Evolutionary conservation across 176 grass and related monocot species (phyloP).

Genomic region (Zea luxurians): DNA sequence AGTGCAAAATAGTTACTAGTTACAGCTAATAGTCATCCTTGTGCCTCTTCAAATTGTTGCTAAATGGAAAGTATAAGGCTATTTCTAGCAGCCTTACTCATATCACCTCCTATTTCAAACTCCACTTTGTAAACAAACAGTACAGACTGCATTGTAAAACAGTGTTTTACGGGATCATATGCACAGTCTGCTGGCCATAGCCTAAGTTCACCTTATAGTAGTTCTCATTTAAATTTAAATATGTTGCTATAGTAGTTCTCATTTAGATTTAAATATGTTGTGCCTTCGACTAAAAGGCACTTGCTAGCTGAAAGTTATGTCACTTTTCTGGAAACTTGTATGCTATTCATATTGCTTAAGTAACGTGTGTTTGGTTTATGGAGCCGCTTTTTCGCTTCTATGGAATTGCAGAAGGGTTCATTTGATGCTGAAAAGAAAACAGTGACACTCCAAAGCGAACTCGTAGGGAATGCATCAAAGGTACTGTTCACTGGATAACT

Average conservation of each 20-base stretch:
- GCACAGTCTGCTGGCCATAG: no score
- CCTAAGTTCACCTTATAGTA: not conserved
- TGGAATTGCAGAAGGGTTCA: slow-evolving; percentile 68
- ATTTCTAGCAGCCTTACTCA: no score
- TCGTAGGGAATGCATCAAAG: slow-evolving; percentile 85
- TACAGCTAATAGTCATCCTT: not conserved
- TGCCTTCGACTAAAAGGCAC: not conserved
- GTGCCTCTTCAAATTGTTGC: not conserved
- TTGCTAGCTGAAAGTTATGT: not conserved
- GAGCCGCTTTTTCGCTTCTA: not conserved
- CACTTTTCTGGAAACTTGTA: not conserved
- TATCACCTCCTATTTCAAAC: no score
- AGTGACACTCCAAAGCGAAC: slow-evolving; percentile 71
- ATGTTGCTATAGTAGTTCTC: not conserved
- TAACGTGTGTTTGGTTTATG: not conserved
- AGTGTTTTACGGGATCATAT: no score
- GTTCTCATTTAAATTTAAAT: not conserved
- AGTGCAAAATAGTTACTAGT: not conserved
- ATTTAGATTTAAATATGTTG: not conserved
- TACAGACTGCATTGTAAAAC: no score
- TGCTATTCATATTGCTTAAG: not conserved
- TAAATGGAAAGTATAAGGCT: not conserved
- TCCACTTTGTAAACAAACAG: no score
- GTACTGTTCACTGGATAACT: slow-evolving; percentile 36
- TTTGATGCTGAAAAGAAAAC: slow-evolving; percentile 67